Evolutionary conservation across 2,329 filamentous ascomycete genomes (phyloP).

Genomic region (Botrytis fabae): DNA sequence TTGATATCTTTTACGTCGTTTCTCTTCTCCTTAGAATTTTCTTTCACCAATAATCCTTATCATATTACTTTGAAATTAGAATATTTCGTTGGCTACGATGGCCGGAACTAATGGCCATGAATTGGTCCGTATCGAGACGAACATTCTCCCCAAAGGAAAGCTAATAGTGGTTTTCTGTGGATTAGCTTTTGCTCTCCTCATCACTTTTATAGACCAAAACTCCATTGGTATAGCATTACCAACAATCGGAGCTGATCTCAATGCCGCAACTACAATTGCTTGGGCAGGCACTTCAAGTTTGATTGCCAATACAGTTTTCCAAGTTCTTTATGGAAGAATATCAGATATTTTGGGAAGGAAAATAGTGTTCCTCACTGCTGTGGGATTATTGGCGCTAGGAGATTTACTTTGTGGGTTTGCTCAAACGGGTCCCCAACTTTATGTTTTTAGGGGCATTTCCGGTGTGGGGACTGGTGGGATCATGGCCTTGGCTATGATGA

Average conservation of each 20-base stretch:
- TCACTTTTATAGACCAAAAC: conserved; percentile 49
- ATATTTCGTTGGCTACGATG: conserved; percentile 26
- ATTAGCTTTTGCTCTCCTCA: conserved; percentile 54
- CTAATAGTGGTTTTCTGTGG: conserved; percentile 53
- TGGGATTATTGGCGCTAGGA: conserved; percentile 54
- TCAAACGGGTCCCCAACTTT: conserved; percentile 57
- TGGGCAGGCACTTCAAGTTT: conserved; percentile 56
- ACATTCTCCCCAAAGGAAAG: conserved; percentile 54
- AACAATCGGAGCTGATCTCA: conserved; percentile 50
- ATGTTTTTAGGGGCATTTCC: conserved; percentile 59
- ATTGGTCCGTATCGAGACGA: conserved; percentile 50
- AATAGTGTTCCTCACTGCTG: conserved; percentile 54
- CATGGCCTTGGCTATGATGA: conserved; percentile 59
- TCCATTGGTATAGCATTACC: conserved; percentile 48
- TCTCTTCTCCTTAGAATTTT: neutral
- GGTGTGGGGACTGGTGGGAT: conserved; percentile 65
- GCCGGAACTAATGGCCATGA: conserved; percentile 27
- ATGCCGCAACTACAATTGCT: conserved; percentile 51
- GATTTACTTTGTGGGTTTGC: conserved; percentile 61
- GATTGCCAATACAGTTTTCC: conserved; percentile 61
- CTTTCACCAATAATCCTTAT: neutral
- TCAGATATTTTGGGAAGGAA: conserved; percentile 64
- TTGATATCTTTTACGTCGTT: neutral
- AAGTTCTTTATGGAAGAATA: conserved; percentile 62
- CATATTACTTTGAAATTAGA: neutral